Percentiles rank a stretch among this genome's conserved stretches.
These are phyloP conservation scores for Apiospora phragmitis DNA, from an alignment of 2,329 filamentous ascomycete species.

Conservation along the genomic window DNA sequence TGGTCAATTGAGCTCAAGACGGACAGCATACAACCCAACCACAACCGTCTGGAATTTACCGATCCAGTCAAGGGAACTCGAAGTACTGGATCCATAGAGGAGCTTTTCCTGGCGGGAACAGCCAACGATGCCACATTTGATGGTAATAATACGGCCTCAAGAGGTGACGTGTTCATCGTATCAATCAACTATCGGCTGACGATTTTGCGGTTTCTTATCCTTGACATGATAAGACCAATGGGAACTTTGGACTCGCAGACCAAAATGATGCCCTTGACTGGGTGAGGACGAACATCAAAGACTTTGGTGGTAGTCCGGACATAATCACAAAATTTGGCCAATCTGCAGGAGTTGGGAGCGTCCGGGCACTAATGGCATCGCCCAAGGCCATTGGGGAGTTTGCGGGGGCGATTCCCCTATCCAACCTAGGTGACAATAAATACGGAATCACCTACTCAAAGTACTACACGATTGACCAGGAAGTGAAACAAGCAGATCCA, in stretches of 20 bases:
- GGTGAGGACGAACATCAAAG: constrained; percentile 21
- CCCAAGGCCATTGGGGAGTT: constrained; percentile 49
- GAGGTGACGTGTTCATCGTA: constrained; percentile 61
- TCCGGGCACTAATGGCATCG: constrained; percentile 50
- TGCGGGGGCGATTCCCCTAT: constrained; percentile 40
- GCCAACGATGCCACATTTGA: constrained; percentile 43
- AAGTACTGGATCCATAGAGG: constrained; percentile 49
- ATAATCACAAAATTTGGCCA: constrained; percentile 18
- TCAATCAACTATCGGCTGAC: constrained; percentile 56
- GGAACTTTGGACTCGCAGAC: constrained; percentile 23
- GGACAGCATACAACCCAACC: constrained; percentile 30
- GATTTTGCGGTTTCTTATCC: not conserved
- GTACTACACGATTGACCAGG: constrained; percentile 57
- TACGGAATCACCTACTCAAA: constrained; percentile 59
- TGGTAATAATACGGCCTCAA: constrained; percentile 56
- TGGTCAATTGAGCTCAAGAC: constrained; percentile 33
- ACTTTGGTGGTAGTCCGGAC: constrained; percentile 23
- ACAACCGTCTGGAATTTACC: constrained; percentile 40
- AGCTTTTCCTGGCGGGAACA: constrained; percentile 53
- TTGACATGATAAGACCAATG: not conserved
- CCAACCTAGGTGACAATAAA: constrained; percentile 42
- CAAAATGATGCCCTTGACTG: constrained; percentile 22
- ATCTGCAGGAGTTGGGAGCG: constrained; percentile 40
- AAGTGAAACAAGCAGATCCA: constrained; percentile 36
- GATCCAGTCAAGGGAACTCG: constrained; percentile 22